Base-by-base conservation (phyloP, 2,329 filamentous ascomycete species). In the Fusarium albosuccineum region DNA sequence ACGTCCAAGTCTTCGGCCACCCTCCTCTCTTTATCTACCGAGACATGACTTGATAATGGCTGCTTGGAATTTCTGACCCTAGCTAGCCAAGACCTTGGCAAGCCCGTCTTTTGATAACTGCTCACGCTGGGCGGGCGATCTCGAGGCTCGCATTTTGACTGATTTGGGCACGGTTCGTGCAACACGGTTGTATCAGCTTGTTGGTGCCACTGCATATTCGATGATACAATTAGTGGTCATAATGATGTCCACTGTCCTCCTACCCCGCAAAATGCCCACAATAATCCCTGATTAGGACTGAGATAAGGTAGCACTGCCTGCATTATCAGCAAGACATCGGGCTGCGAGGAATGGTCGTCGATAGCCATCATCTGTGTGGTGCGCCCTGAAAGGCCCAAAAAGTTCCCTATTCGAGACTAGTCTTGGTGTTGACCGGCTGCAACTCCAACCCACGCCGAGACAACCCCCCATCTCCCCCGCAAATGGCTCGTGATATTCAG, bases 391-490 rank as follows among this genome's bases (percentile, higher is more conserved):
- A 48, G 61, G 61, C 34, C 66, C 14, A 57, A 66, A 68, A 68
- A 66, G 27, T 68, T 68, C 16, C 66, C 66, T 36, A 53, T 64
- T 60, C 17, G 17, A 62, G 66, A 30, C 44, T 66, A 60, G 66
- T 33, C 8, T 16, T 3, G 34, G 42, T 33, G 50, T 44, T 27
- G 49, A 46, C 33, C 22, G 17, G 5, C 33, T 50, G 13, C 11
- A 40, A 30, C 29, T 40, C 36, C 6, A 13, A 13, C 49, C 9
- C 11, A 37, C 48, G 34, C 48, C 48, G 37, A 39, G 48, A 50
- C n/a, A n/a, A 37, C 64, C 64, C 64, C 22, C 22, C 30, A 33
- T 11, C 14, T n/a, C n/a, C 46, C 9, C 14, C 33, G 33, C 33
- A 49, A 17, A 49, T 36, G 34, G 33, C 30, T 33, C 30, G 30